Conservation (phyloP, 1,284 basidiomycete species). For the Ustilago bromivora region DNA sequence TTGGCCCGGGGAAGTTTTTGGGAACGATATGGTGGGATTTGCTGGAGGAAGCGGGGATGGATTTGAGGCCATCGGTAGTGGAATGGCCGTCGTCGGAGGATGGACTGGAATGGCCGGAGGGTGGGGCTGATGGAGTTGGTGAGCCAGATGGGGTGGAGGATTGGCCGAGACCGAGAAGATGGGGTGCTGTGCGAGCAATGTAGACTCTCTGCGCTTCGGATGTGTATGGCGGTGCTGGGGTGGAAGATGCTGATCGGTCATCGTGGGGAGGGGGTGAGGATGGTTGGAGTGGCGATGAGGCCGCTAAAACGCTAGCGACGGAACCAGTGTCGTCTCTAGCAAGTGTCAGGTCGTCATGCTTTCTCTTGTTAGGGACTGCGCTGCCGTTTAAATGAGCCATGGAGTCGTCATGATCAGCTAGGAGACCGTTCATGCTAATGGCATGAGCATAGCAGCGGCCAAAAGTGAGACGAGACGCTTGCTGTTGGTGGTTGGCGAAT, state of each 20-base stretch:
- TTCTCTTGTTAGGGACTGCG: slow-evolving; percentile 29
- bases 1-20: slow-evolving; percentile 56
- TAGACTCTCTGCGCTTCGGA: slow-evolving; percentile 41
- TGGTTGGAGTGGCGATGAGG: slow-evolving; percentile 15
- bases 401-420: neutral
- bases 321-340: slow-evolving; percentile 4
- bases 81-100: slow-evolving; percentile 40
- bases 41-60: slow-evolving; percentile 21
- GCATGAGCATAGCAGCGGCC: slow-evolving; percentile 5
- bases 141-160: slow-evolving; percentile 21
- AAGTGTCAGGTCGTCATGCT: slow-evolving; percentile 31
- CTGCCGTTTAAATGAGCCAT: neutral
- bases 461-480: neutral
- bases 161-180: slow-evolving; percentile 50
- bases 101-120: slow-evolving; percentile 40
- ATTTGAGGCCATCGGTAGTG: slow-evolving; percentile 23
- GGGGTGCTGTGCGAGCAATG: slow-evolving; percentile 58
- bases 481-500: neutral
- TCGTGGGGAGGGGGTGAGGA: slow-evolving; percentile 7
- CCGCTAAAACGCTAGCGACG: neutral
- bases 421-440: slow-evolving; percentile 5
- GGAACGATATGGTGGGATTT: slow-evolving; percentile 53
- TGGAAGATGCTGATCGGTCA: slow-evolving; percentile 34
- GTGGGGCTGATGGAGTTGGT: slow-evolving; percentile 30
- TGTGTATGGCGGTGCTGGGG: slow-evolving; percentile 23